Evolutionary conservation across 2,329 filamentous ascomycete species (phyloP), one percentile per base, ranked within the genome.

Genomic region (Microcyclosporella mali): DNA sequence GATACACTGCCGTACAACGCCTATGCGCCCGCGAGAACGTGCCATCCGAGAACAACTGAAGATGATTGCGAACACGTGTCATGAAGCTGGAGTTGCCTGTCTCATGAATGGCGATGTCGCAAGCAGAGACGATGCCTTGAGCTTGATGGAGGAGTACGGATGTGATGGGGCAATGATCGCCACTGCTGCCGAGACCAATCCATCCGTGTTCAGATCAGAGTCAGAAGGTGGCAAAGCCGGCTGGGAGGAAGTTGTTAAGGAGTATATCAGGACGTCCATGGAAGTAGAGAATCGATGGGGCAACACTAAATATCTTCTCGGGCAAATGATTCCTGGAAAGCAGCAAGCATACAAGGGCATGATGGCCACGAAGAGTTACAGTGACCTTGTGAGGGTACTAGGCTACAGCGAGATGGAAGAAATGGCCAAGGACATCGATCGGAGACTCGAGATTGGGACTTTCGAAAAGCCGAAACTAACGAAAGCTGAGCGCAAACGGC

Each of bases 81-180:
- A 77, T 50, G 82, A 88, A 52, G 82, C 82, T 9, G 90, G 90
- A 19, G 88, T 98, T 2, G 88, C 90, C 7, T 95, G 90, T 60
- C 68, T 97, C 31, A 89, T 97, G 81, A 98, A 98, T 60, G 92
- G 92, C 36, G 92, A 98, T 58, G 88, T 98, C 0, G 79, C 75
- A 41, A 79, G 73, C 29, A 78, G 85, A 41, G 84, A 87, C 38
- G 73, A 94, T 46, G 90, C 82, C 0, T 60, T 85, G 6, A 63
- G 71, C 46, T 73, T 98, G 6, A 82, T 88, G 48, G 58, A 77
- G 18, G 84, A 95, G 62, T 95, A 78, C 60, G 83, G 82, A n/a
- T 85, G 85, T 4, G 89, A 97, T 59, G 90, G 89, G 4, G 92
- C 87, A 47, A 98, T 98, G 92, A 97, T 98, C 57, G 92, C 92